Base-by-base conservation (phyloP, 495 filamentous ascomycete genomes). In the Annulohypoxylon moriforme region DNA sequence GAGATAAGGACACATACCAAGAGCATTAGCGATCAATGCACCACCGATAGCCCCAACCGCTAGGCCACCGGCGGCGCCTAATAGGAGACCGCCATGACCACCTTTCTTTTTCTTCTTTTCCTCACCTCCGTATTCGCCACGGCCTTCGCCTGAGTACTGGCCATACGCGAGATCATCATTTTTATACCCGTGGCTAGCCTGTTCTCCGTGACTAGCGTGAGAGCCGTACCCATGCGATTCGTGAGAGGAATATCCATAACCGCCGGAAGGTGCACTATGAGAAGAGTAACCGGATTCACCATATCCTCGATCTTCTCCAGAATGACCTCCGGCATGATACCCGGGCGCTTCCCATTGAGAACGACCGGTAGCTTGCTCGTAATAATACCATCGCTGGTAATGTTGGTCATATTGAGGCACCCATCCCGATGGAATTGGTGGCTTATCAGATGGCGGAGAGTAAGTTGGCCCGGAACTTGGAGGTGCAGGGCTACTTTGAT, bases 391-490 rank as follows among this genome's bases (percentile, higher is more conserved):
- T 60, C 86, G 86, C 59, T 88, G 85, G 46, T 80, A 75, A 42
- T 78, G 80, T 42, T 83, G 81, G 60, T 91, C 89, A 85, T 85
- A 91, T 64, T 82, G 83, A 18, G 88, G 84, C 50, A 79, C 72
- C 90, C 90, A 91, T 67, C 88, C 89, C 0, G 76, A 59, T 1
- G 89, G 87, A 22, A 89, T 81, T 16, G 86, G 85, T 8, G 87
- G 86, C 44, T 80, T 83, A 71, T 83, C 82, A 1, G 82, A 58
- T 8, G 83, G 79, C 6, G 81, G 81, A 13, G 77, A 65, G 58
- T 87, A 80, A 6, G 60, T 57, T 27, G 73, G 73, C 5, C 62
- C 75, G 24, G 59, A 44, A 81, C 80, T 59, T 34, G 82, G 78
- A 7, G 79, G 74, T n/a, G 72, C 72, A 33, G 74, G 76, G 20